Evolutionary conservation across 2,329 filamentous ascomycete genomes (phyloP), one percentile per base, ranked within the genome.

Genomic region (Grosmannia huntii): DNA sequence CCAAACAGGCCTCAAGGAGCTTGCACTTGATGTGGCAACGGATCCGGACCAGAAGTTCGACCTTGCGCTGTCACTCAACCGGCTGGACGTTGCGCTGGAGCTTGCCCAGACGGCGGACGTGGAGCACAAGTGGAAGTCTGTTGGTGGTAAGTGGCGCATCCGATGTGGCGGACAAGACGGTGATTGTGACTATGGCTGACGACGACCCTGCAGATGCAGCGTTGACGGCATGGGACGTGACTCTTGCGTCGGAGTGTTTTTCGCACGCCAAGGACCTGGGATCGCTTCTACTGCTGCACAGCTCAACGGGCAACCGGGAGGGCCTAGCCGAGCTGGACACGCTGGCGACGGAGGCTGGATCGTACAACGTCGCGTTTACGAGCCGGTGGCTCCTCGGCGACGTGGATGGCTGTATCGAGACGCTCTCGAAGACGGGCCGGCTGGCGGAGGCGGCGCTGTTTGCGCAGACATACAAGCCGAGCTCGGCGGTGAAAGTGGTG

Each of bases 111-210:
- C 87, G 69, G 87, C 90, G 12, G 87, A 96, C 63, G 88, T 85
- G 1, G 94, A 97, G 70, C 92, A 97, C 74, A 96, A 96, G 74
- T 99, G 94, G 94, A 97, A 97, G 80, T 91, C 84, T 4, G 89
- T 99, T 5, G 94, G 94, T 60, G 61, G 60, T 62, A 53, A 27
- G 60, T 38, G 7, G 1, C 7, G 46, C 46, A 23, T 14, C 10
- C 1, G 0, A 11, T 5, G 23, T 12, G 21, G 23, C 46, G 21
- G 46, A 5, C 4, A 6, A n/a, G 16, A 7, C 7, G n/a, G 41
- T 21, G 14, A 16, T 16, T 21, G 21, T 3, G 21, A 11, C 19
- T 7, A 10, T n/a, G 44, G 19, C 44, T n/a, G 11, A 46, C 6
- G 44, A 23, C 4, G 12, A 23, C 5, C 49, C 2, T 12, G 5